Evolutionary conservation across 139 green algal species (phyloP), one percentile per base, ranked within the genome.

Genomic region (Auxenochlorella pyrenoidosa): DNA sequence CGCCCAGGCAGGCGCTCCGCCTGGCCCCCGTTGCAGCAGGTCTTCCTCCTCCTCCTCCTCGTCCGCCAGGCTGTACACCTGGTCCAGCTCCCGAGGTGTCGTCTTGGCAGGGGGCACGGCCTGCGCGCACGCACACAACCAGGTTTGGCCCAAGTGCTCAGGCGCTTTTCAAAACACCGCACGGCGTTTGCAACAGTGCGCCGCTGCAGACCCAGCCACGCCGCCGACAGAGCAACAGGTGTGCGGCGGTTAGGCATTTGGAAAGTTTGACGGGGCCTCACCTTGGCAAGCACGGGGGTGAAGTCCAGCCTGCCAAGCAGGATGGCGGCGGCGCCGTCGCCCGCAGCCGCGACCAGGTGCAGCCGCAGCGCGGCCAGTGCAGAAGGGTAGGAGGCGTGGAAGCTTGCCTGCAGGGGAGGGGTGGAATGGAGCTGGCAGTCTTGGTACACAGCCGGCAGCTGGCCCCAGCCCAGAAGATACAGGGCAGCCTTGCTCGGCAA

Each of bases 231-330:
- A n/a, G n/a, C n/a, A n/a, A n/a, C n/a, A n/a, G n/a, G n/a, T n/a
- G n/a, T n/a, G n/a, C n/a, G n/a, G n/a, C n/a, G n/a, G n/a, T n/a
- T n/a, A n/a, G n/a, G n/a, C n/a, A n/a, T n/a, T n/a, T n/a, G n/a
- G n/a, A n/a, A n/a, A n/a, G n/a, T 10, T 10, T 54, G 10, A 54
- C 32, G 38, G 36, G 10, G 8, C 1, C 83, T 6, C 72, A 82
- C 83, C 83, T 87, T 87, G 36, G 71, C 71, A 21, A 89, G 34
- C 65, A 87, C 82, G 1, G 79, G 87, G 28, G 43, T 63, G 47
- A 84, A 90, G 58, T 90, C 87, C 12, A 90, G 87, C 28, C 16
- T 28, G 13, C 78, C 68, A 28, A 90, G 54, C 65, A 90, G 79
- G 68, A n/a, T 51, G 1, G 71, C 79, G 2, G 81, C 87, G 5